Conservation (phyloP, 2,329 filamentous ascomycete species). For the Byssoonygena ceratinophila region DNA sequence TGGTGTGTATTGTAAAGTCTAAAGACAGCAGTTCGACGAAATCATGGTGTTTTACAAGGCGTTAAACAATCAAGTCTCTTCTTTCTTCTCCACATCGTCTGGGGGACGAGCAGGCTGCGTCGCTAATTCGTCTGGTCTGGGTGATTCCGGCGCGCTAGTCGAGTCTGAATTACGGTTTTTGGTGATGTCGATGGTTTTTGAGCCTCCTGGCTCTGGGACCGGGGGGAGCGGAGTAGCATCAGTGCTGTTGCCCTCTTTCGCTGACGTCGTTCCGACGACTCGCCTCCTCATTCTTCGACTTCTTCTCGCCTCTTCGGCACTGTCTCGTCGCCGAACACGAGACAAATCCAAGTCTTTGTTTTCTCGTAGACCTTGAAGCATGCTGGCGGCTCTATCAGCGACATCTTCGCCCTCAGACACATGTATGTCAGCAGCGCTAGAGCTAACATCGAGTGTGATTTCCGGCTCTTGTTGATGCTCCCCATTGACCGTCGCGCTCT, state of each 20-base stretch:
- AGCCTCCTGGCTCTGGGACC: constrained; percentile 1
- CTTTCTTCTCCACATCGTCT: not conserved
- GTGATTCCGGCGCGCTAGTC: not conserved
- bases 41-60: not conserved
- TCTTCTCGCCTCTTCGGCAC: constrained; percentile 66
- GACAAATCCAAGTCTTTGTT: constrained; percentile 47
- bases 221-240: not conserved
- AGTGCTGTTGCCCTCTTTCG: constrained; percentile 25
- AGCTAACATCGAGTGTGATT: constrained; percentile 23
- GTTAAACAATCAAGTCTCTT: not conserved
- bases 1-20: not conserved
- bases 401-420: constrained; percentile 57
- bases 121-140: not conserved
- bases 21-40: not conserved
- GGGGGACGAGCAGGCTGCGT: not conserved
- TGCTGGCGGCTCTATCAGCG: constrained; percentile 68
- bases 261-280: constrained; percentile 36
- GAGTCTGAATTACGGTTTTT: not conserved
- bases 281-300: constrained; percentile 57
- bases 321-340: constrained; percentile 57
- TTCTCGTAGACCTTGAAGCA: constrained; percentile 72
- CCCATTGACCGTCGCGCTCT: constrained; percentile 26
- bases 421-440: constrained; percentile 21
- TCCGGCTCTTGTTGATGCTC: constrained; percentile 29
- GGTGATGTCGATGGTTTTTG: not conserved